phyloP scores from a whole-genome alignment of 257 asterid genomes.

The Solanum tacnaense region DNA sequence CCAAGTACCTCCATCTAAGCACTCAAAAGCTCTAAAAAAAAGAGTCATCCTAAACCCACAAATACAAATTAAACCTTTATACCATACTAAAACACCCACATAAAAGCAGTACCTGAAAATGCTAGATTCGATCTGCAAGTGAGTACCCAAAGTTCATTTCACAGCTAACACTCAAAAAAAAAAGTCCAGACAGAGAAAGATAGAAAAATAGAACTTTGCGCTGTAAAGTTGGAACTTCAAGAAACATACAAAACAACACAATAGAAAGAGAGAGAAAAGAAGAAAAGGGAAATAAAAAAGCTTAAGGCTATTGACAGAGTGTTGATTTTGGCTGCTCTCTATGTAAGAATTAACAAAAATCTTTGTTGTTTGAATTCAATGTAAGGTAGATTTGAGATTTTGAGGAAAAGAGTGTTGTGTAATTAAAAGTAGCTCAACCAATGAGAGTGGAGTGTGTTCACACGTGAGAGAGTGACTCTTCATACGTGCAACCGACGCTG shows the following conservation, averaged over 20 bases:
- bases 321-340: neutral
- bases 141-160: neutral
- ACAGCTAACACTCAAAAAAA: neutral
- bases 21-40: neutral
- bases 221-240: neutral
- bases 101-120: neutral
- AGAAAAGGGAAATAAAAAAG: neutral
- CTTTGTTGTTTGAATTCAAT: neutral
- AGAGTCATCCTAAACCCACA: neutral
- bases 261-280: neutral
- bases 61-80: neutral
- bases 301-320: neutral
- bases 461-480: neutral
- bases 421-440: neutral
- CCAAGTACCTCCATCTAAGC: neutral
- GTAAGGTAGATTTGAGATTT: neutral
- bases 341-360: neutral
- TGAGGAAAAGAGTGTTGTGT: neutral
- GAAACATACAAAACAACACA: neutral
- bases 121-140: conserved; percentile 4
- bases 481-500: conserved; percentile 4
- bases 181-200: neutral
- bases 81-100: neutral
- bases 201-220: neutral
- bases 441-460: neutral